A percentile compares a stretch with the other conserved stretches of the same genome.
phyloP scores from a whole-genome alignment of 306 rosid species.

The Medicago truncatula region MtrunA17r5.0-ANR NC_053044.1:54568001-54568500 shows the following conservation, averaged over 20 bases:
- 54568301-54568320: conserved; percentile 69
- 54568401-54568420: conserved; percentile 74
- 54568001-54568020: conserved; percentile 78
- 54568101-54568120: conserved; percentile 86
- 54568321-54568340: conserved; percentile 72
- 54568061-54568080: conserved; percentile 65
- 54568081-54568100: conserved; percentile 70
- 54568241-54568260: conserved; percentile 71
- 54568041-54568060: conserved; percentile 66
- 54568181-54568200: conserved; percentile 83
- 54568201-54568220: conserved; percentile 69
- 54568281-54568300: conserved; percentile 73
- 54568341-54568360: conserved; percentile 51
- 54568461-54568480: conserved; percentile 79
- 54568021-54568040: conserved; percentile 75
- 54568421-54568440: conserved; percentile 68
- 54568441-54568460: conserved; percentile 79
- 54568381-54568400: conserved; percentile 69
- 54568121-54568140: conserved; percentile 72
- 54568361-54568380: conserved; percentile 57
- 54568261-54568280: conserved; percentile 79
- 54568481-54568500: conserved; percentile 76
- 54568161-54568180: conserved; percentile 73
- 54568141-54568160: conserved; percentile 69
- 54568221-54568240: conserved; percentile 65